These are phyloP conservation scores for Fomes fomentarius DNA, from an alignment of 1,284 basidiomycete genomes.

Conservation along the genomic window DNA sequence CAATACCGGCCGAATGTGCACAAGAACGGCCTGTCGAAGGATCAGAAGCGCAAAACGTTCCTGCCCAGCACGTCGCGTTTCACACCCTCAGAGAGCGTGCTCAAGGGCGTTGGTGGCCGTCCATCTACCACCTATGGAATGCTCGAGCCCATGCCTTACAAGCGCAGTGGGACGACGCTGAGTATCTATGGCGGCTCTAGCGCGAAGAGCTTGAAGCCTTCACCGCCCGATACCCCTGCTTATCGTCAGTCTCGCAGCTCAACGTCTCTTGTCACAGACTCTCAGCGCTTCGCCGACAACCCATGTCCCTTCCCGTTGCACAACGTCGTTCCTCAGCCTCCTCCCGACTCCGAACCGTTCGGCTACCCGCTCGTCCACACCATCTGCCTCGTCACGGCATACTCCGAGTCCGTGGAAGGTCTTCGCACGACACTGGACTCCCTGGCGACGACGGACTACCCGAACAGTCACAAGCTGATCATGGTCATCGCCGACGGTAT, in stretches of 20 bases:
- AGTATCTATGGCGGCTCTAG: conserved; percentile 55
- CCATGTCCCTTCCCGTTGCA: conserved; percentile 91
- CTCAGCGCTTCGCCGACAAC: conserved; percentile 60
- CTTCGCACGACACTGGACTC: conserved; percentile 97
- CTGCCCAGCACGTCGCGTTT: conserved; percentile 87
- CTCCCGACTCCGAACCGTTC: conserved; percentile 92
- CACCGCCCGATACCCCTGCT: conserved; percentile 78
- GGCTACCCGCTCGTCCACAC: conserved; percentile 94
- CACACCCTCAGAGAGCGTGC: conserved; percentile 76
- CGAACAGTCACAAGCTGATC: conserved; percentile 96
- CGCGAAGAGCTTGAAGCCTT: conserved; percentile 48
- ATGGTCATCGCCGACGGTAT: conserved; percentile 98
- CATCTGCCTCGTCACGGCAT: conserved; percentile 97
- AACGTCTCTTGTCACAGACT: conserved; percentile 63
- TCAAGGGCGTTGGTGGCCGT: conserved; percentile 64
- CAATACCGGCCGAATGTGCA: conserved; percentile 89
- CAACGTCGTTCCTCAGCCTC: conserved; percentile 92
- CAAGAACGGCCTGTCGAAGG: conserved; percentile 67
- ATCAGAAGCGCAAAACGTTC: conserved; percentile 65
- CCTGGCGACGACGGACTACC: conserved; percentile 97
- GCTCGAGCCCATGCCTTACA: conserved; percentile 65
- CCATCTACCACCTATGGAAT: conserved; percentile 79
- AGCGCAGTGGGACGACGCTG: conserved; percentile 53
- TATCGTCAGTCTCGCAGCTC: conserved; percentile 81
- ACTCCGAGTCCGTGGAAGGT: conserved; percentile 97